Base-by-base conservation (phyloP, 352 stramenopile genomes). In the Globisporangium paddicum region DNA sequence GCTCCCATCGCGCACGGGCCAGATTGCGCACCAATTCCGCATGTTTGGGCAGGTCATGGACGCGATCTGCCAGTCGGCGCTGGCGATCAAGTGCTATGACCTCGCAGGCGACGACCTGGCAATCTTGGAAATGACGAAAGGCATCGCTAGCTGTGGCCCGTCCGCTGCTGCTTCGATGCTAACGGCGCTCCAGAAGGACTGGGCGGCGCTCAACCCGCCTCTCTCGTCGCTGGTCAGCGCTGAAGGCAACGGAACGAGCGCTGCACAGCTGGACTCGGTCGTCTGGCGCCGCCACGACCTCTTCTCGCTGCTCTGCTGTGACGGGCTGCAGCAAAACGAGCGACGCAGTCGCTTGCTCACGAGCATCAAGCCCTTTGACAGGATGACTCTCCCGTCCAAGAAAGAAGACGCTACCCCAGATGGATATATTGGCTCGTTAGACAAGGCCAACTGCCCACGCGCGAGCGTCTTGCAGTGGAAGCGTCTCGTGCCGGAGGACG, bases 261-360 rank as follows among this genome's bases (percentile, higher is more conserved):
- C 37, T 18, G 40, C 46, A 1, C 60, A 64, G 0, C 48, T 71
- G 0, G 46, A 63, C 7, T 70, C 69, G 16, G 34, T 30, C 2
- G 42, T 67, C 18, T 58, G 42, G 59, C 59, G 70, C 0, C 71
- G 67, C 26, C 73, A 87, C 19, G 79, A 92, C 46, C 67, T 76
- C 10, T 83, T 91, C 50, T 68, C 71, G 4, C 59, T 82, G n/a
- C 71, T 94, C 13, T 94, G 82, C 54, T 87, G 69, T 40, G 80
- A 92, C 28, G 71, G 62, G 7, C 26, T 90, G 26, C 52, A 49
- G 5, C 79, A 90, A 16, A 74, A 76, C 5, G 80, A 88, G 44
- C 78, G 82, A 30, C 79, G 82, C 49, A 87, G 85, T 59, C 82
- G 85, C 30, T 60, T 91, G 47, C 72, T 92, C 0, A 47, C 72